Evolutionary conservation across 768 basidiomycete genomes (phyloP).

Genomic region (Cyathus striatus): DNA sequence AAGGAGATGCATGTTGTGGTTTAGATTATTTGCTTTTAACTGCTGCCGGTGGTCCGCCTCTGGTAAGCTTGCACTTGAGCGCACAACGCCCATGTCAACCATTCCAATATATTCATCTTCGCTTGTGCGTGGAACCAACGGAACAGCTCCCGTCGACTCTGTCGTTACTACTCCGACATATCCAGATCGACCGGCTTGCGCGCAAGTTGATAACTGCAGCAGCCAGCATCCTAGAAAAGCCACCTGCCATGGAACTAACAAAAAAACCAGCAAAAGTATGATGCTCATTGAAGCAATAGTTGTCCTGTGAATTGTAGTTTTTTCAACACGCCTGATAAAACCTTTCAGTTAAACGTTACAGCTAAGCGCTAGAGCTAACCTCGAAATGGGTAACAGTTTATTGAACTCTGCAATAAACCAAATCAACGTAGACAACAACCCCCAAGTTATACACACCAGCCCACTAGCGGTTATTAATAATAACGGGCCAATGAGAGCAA

Average conservation of each 20-base stretch:
- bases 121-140: constrained; percentile 4
- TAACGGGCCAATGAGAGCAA: constrained; percentile 50
- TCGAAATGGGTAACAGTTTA: constrained; percentile 18
- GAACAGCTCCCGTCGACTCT: constrained; percentile 12
- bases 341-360: too few relatives aligned
- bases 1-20: constrained; percentile 58
- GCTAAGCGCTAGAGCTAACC: too few relatives aligned
- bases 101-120: constrained; percentile 1
- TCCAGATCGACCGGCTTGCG: too few relatives aligned
- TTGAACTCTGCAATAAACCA: constrained; percentile 35
- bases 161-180: too few relatives aligned
- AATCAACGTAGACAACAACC: constrained; percentile 41
- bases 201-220: constrained; percentile 70
- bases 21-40: constrained; percentile 25
- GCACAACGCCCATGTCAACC: too few relatives aligned
- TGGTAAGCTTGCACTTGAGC: too few relatives aligned
- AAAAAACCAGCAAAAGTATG: constrained; percentile 60
- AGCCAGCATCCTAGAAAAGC: constrained; percentile 82
- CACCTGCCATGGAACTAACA: constrained; percentile 89
- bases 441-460: constrained; percentile 58
- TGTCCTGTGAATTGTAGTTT: constrained; percentile 33
- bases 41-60: too few relatives aligned
- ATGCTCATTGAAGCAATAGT: constrained; percentile 54
- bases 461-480: constrained; percentile 60
- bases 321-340: constrained; percentile 24